These are phyloP conservation scores for Pachyrhizus erosus DNA, from an alignment of 306 rosid species.

Conservation along the genomic window DNA sequence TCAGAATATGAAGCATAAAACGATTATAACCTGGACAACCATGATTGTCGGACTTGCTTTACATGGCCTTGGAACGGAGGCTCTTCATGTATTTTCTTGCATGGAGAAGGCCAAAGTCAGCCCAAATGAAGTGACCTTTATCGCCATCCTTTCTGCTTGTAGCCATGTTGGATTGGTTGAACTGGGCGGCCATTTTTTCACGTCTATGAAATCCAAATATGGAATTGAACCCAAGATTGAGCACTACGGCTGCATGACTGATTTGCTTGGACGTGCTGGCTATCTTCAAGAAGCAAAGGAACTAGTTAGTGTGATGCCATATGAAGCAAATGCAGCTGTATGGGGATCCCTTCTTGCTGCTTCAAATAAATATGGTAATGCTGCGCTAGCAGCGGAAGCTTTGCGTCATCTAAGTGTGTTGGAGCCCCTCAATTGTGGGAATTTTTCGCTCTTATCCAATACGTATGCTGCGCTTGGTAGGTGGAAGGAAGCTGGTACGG, in stretches of 20 bases:
- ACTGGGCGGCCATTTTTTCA: conserved; percentile 54
- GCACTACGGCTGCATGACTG: conserved; percentile 61
- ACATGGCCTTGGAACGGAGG: conserved; percentile 74
- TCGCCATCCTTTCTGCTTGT: conserved; percentile 79
- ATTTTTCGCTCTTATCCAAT: conserved; percentile 67
- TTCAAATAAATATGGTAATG: conserved; percentile 55
- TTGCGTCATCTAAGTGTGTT: conserved; percentile 52
- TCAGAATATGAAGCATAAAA: conserved; percentile 54
- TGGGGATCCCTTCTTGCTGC: conserved; percentile 86
- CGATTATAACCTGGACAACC: conserved; percentile 70
- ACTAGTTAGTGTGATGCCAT: conserved; percentile 61
- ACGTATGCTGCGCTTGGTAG: conserved; percentile 62
- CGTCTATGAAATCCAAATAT: conserved; percentile 53
- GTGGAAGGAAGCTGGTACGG: conserved; percentile 69
- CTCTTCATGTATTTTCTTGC: conserved; percentile 52
- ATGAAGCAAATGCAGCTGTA: conserved; percentile 67
- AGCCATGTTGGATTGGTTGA: conserved; percentile 73
- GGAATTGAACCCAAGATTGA: conserved; percentile 56
- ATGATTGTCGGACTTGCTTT: conserved; percentile 77
- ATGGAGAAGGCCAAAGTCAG: conserved; percentile 63
- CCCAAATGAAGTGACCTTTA: conserved; percentile 70
- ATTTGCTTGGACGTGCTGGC: conserved; percentile 77
- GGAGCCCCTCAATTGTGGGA: conserved; percentile 68
- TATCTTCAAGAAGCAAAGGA: conserved; percentile 67
- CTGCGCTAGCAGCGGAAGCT: conserved; percentile 64